Percentiles rank a stretch among this genome's conserved stretches.
phyloP scores from a whole-genome alignment of 768 basidiomycete genomes.

The Lactifluus pinguis region DNA sequence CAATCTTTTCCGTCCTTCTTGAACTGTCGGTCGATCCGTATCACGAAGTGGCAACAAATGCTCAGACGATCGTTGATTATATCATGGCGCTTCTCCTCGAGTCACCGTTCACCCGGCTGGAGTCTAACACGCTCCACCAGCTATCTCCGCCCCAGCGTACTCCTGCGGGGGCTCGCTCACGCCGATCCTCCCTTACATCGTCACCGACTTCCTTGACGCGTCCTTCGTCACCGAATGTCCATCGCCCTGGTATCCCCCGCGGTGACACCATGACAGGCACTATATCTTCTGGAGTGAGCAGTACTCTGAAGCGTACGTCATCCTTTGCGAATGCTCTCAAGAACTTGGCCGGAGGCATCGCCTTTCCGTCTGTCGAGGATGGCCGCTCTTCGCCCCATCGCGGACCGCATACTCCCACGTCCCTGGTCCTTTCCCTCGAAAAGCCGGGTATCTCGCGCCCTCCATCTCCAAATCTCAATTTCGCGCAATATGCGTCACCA shows the following conservation, averaged over 20 bases:
- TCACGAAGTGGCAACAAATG: slow-evolving; percentile 83
- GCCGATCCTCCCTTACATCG: slow-evolving; percentile 42
- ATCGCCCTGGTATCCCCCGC: slow-evolving; percentile 43
- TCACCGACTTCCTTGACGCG: slow-evolving; percentile 33
- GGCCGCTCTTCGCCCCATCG: slow-evolving; percentile 32
- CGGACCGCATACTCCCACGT: slow-evolving; percentile 22
- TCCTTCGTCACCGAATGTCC: slow-evolving; percentile 37
- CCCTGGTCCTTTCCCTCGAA: slow-evolving; percentile 24
- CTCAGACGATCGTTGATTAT: slow-evolving; percentile 88
- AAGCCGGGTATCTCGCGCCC: slow-evolving; percentile 47
- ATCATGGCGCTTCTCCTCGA: slow-evolving; percentile 84
- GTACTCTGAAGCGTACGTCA: slow-evolving; percentile 67
- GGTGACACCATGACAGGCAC: slow-evolving; percentile 56
- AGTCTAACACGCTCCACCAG: slow-evolving; percentile 51
- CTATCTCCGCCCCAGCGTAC: slow-evolving; percentile 34
- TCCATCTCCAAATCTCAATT: slow-evolving; percentile 70
- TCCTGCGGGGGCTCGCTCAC: slow-evolving; percentile 29
- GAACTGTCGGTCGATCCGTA: slow-evolving; percentile 92
- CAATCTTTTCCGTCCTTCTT: slow-evolving; percentile 79
- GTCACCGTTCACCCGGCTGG: slow-evolving; percentile 74
- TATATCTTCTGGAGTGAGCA: slow-evolving; percentile 52
- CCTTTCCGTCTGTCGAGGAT: slow-evolving; percentile 61
- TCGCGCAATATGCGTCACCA: slow-evolving; percentile 69
- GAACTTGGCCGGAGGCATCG: slow-evolving; percentile 57
- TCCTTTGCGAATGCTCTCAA: slow-evolving; percentile 74